Base-by-base conservation (phyloP, 78 protist species). In the Planoprotostelium fungivorum region DNA sequence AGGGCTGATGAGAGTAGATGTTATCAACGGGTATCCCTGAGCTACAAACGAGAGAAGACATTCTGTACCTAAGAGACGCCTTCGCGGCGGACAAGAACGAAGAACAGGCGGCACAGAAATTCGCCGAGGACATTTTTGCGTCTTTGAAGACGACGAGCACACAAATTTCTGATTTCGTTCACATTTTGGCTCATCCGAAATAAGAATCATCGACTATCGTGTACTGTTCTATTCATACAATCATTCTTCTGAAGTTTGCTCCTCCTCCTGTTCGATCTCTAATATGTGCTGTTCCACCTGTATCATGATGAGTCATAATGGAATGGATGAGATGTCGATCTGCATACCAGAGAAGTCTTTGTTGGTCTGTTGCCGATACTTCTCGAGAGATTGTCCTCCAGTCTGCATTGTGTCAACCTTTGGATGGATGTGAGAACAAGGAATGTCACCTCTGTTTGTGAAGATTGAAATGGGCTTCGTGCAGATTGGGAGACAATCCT, bases 21-120 rank as follows among this genome's bases (percentile, higher is more conserved):
- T 89, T 97, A 0, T 93, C 96, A 25, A 97, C 99, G 0, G 99
- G 98, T 36, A 96, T 98, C 0, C 99, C 99, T 0, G 99, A 98
- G 88, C 73, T 98, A 29, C 97, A 95, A 86, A 83, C 39, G 0
- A 89, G 39, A 87, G 88, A 84, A 0, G 99, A 97, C 86, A 85
- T 98, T 31, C 87, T 36, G 29, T 98, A 93, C 63, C 83, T 98
- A 28, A 29, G 90, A 38, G 87, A 88, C 34, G 91, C 93, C 63
- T 85, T 96, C 84, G 36, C 89, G 28, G 35, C 94, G 9, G 97
- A 94, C 35, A 38, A 92, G 83, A 85, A 84, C 38, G 97, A 97
- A 28, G 97, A 93, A 5, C 91, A 96, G 84, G 98, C 98, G 16
- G 90, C 90, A 0, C 93, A 89, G 1, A 83, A 90, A 0, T 96